These are phyloP conservation scores for Acanthamoeba castellanii DNA, from an alignment of 208 protist genomes.

Conservation along the genomic window DNA sequence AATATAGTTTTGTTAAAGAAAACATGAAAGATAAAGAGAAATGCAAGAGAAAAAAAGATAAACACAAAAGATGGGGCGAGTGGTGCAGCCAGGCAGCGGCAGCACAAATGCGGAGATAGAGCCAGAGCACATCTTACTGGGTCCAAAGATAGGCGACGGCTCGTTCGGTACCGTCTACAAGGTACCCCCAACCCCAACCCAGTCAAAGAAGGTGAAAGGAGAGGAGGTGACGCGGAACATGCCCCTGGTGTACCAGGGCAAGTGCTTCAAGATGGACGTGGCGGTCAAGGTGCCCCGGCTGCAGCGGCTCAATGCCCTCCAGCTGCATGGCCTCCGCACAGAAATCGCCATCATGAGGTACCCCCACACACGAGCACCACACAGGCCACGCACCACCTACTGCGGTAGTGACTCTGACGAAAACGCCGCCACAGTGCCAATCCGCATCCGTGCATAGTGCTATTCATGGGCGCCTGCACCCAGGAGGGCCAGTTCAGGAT, in stretches of 20 bases:
- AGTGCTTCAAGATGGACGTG: constrained; percentile 82
- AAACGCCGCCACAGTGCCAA: constrained; percentile 72
- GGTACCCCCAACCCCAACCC: neutral
- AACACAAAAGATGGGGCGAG: neutral
- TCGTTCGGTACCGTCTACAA: constrained; percentile 68
- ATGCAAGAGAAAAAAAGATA: neutral
- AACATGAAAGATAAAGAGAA: too few species aligned
- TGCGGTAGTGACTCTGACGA: neutral
- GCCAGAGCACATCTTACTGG: neutral
- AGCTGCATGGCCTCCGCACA: constrained; percentile 18
- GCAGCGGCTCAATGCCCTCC: constrained; percentile 26
- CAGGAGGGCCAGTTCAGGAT: constrained; percentile 80
- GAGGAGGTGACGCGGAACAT: neutral
- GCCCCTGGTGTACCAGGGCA: constrained; percentile 36
- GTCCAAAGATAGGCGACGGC: constrained; percentile 64
- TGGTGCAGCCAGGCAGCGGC: neutral
- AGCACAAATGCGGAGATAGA: constrained; percentile 41
- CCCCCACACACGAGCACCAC: neutral
- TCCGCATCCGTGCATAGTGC: constrained; percentile 78
- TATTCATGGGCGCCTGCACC: constrained; percentile 85
- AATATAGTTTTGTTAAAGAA: neutral
- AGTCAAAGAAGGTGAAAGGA: too few species aligned
- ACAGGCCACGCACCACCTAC: neutral
- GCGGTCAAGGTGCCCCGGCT: constrained; percentile 82
- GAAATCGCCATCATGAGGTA: constrained; percentile 74